Base-by-base conservation (phyloP, 139 green algal species). In the Trebouxia sp. region DNA sequence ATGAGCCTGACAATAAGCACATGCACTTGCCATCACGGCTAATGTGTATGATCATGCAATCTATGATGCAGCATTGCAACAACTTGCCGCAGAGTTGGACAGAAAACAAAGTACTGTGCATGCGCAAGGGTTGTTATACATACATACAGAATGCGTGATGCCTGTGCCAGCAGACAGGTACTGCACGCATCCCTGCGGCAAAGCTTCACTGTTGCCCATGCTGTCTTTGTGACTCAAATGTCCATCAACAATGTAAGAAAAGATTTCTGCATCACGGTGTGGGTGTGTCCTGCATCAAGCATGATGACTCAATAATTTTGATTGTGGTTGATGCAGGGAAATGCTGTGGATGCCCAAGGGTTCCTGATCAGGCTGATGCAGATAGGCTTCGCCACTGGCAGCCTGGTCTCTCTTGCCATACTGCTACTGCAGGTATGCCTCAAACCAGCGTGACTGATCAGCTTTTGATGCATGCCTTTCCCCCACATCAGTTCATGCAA, bases 241-340 rank as follows among this genome's bases (percentile, higher is more conserved):
- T 20, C 92, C 92, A 3, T 93, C 65, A 20, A 96, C 78, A 20
- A 88, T 58, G 65, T 96, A 95, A 8, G 66, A 84, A 66, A 95
- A 96, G 69, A 96, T 96, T 82, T 96, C 92, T 8, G 88, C 89
- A 74, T 96, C 81, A 0, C 86, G 72, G 53, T 95, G 92, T 0
- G 91, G 91, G 66, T 95, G 92, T 1, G 84, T 74, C 11, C 89
- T 92, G 86, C 77, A 87, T n/a, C n/a, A n/a, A n/a, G n/a, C n/a
- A n/a, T n/a, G n/a, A n/a, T n/a, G n/a, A n/a, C n/a, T n/a, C n/a
- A n/a, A n/a, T n/a, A n/a, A n/a, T n/a, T n/a, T 26, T 65, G 24
- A 10, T 65, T 37, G 55, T 65, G 55, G 22, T 15, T n/a, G 6
- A 0, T 43, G 47, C 79, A 83, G 79, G 79, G 48, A 22, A 41